These are phyloP conservation scores for Podila verticillata DNA, from an alignment of 192 early-diverging fungal genomes.

Conservation along the genomic window DNA sequence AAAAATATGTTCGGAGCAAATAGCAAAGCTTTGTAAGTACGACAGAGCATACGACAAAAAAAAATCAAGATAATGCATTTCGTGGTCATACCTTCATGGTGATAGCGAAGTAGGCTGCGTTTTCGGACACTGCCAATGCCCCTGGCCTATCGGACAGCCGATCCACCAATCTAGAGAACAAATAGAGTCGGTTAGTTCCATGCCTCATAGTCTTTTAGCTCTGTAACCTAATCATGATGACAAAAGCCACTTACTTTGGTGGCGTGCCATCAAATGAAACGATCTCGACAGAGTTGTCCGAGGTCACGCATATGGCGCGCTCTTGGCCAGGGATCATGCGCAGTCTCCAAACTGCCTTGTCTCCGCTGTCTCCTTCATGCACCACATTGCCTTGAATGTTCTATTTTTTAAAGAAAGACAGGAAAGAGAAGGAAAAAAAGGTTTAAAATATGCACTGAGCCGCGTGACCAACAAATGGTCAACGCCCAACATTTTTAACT, in stretches of 20 bases:
- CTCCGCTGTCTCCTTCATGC: slow-evolving; percentile 4
- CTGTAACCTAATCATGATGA: not conserved
- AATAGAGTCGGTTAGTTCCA: not conserved
- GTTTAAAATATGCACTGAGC: not conserved
- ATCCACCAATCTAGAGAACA: slow-evolving; percentile 6
- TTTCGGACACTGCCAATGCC: slow-evolving; percentile 12
- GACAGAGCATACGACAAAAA: not conserved
- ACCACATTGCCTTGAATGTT: slow-evolving; percentile 28
- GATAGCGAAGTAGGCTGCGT: slow-evolving; percentile 25
- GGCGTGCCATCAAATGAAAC: slow-evolving; percentile 17
- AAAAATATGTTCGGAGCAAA: not conserved
- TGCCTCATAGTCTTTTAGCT: not conserved
- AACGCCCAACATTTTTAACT: not conserved
- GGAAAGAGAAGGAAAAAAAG: not conserved
- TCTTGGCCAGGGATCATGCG: slow-evolving; percentile 35
- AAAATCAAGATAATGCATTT: not conserved
- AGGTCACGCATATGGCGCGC: slow-evolving; percentile 7
- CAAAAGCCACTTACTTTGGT: slow-evolving; percentile 14
- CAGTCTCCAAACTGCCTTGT: not conserved
- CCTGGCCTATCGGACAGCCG: slow-evolving; percentile 6
- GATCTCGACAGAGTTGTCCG: slow-evolving; percentile 4
- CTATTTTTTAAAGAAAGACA: too few relatives aligned
- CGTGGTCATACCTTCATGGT: slow-evolving; percentile 6
- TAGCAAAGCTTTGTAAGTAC: not conserved
- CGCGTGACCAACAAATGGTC: not conserved